These are phyloP conservation scores for Euphorbia tirucalli DNA, from an alignment of 345 rosid species.

Conservation along the genomic window DNA sequence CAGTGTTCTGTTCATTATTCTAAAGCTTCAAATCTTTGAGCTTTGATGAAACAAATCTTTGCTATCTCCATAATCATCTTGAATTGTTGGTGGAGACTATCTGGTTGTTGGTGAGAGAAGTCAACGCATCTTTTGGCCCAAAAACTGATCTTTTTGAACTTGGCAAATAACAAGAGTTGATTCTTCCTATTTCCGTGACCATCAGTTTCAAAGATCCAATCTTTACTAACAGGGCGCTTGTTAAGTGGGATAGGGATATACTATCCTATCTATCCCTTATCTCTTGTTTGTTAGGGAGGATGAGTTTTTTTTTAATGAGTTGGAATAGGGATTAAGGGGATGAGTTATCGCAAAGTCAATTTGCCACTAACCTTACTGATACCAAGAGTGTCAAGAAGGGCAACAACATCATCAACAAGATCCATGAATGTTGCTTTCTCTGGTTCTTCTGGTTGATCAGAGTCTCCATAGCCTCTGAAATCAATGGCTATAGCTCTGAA, in stretches of 20 bases:
- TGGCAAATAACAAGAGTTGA: neutral
- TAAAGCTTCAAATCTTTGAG: no score
- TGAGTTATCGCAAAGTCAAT: no score
- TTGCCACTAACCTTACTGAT: slow-evolving; percentile 33
- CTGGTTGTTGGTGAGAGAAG: neutral
- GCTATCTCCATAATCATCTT: no score
- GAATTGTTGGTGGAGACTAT: no score
- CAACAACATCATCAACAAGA: slow-evolving; percentile 34
- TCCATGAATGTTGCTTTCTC: slow-evolving; percentile 35
- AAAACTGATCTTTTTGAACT: neutral
- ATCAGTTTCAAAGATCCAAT: neutral
- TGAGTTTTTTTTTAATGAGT: no score
- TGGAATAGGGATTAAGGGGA: no score
- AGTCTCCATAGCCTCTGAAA: slow-evolving; percentile 44
- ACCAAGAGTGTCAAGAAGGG: slow-evolving; percentile 32
- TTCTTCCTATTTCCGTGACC: neutral
- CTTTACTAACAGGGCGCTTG: neutral
- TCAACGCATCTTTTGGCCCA: neutral
- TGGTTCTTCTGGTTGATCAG: slow-evolving; percentile 40
- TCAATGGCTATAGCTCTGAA: slow-evolving; percentile 40
- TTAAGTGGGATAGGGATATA: no score
- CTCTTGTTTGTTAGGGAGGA: no score
- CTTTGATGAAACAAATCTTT: no score
- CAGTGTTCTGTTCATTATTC: no score
- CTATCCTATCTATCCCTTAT: no score